These are phyloP conservation scores for Cystofilobasidium macerans DNA, from an alignment of 768 basidiomycete genomes.

Conservation along the genomic window DNA sequence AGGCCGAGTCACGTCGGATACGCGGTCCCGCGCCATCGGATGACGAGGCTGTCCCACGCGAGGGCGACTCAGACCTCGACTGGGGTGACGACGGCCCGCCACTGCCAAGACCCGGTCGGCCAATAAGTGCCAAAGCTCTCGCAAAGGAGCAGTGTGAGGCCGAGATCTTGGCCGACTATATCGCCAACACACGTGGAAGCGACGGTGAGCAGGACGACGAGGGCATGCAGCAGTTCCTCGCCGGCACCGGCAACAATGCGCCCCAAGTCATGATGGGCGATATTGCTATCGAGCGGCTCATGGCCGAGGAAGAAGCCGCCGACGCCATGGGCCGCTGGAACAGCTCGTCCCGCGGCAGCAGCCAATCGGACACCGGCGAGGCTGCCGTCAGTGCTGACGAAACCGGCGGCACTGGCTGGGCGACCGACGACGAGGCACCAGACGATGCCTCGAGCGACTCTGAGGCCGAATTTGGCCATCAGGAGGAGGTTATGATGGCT, in stretches of 20 bases:
- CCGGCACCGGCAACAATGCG: conserved; percentile 3
- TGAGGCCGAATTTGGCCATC: conserved; percentile 12
- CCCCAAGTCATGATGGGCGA: conserved; percentile 22
- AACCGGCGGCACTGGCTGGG: conserved; percentile 19
- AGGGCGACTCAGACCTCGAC: conserved; percentile 25
- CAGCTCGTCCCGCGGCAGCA: neutral
- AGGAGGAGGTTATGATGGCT: conserved; percentile 23
- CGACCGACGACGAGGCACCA: conserved; percentile 24
- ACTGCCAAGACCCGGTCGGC: neutral
- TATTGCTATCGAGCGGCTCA: conserved; percentile 15
- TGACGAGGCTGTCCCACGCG: conserved; percentile 11
- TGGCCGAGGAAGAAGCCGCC: conserved; percentile 12
- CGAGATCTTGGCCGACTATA: conserved; percentile 26
- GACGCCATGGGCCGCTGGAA: conserved; percentile 2
- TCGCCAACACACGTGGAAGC: conserved; percentile 23
- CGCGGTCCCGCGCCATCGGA: neutral
- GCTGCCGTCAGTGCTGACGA: neutral
- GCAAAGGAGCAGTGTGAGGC: conserved; percentile 15
- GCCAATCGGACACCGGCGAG: neutral
- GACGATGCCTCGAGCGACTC: conserved; percentile 3
- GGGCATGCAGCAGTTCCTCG: conserved; percentile 23
- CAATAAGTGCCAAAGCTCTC: neutral
- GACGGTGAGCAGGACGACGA: conserved; percentile 25
- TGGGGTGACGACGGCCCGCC: conserved; percentile 26
- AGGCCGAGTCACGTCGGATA: conserved; percentile 16